Percentiles rank a stretch among this genome's conserved stretches.
phyloP scores from a whole-genome alignment of 2,329 filamentous ascomycete genomes.

The Epichloe elymi region DNA sequence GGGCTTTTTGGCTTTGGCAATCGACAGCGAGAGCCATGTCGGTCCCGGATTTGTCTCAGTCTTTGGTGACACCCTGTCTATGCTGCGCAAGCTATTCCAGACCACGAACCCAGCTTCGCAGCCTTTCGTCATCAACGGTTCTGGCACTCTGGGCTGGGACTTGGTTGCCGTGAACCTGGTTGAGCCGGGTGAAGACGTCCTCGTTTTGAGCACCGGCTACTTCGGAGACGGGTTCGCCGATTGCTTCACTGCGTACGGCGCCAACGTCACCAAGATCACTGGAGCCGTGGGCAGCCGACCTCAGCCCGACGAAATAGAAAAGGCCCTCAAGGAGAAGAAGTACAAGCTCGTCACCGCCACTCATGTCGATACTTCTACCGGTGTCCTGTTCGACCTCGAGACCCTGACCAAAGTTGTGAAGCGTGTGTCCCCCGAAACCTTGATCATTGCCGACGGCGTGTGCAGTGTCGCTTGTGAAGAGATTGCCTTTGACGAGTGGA shows the following conservation, averaged over 20 bases:
- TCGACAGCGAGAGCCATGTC: slow-evolving; percentile 77
- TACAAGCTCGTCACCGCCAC: slow-evolving; percentile 94
- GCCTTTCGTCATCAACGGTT: slow-evolving; percentile 87
- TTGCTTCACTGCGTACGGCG: slow-evolving; percentile 84
- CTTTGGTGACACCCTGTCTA: slow-evolving; percentile 79
- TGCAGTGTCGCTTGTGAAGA: slow-evolving; percentile 96
- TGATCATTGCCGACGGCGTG: slow-evolving; percentile 88
- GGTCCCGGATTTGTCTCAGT: slow-evolving; percentile 75
- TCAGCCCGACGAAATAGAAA: slow-evolving; percentile 75
- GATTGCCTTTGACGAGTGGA: slow-evolving; percentile 92
- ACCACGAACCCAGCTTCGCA: slow-evolving; percentile 70
- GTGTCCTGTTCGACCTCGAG: slow-evolving; percentile 85
- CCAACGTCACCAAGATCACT: slow-evolving; percentile 78
- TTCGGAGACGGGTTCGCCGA: slow-evolving; percentile 92
- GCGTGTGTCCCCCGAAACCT: slow-evolving; percentile 76
- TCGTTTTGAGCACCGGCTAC: slow-evolving; percentile 93
- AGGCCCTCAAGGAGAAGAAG: slow-evolving; percentile 74
- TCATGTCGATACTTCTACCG: slow-evolving; percentile 94
- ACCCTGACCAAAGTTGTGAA: slow-evolving; percentile 70
- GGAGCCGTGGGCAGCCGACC: slow-evolving; percentile 80
- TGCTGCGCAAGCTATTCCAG: slow-evolving; percentile 90
- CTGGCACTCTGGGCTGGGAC: slow-evolving; percentile 94
- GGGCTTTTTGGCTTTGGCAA: neutral
- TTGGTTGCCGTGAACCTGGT: slow-evolving; percentile 86
- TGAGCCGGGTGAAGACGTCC: slow-evolving; percentile 77